phyloP scores from a whole-genome alignment of 139 green algal species.

The Edaphochlamys debaryana region DNA sequence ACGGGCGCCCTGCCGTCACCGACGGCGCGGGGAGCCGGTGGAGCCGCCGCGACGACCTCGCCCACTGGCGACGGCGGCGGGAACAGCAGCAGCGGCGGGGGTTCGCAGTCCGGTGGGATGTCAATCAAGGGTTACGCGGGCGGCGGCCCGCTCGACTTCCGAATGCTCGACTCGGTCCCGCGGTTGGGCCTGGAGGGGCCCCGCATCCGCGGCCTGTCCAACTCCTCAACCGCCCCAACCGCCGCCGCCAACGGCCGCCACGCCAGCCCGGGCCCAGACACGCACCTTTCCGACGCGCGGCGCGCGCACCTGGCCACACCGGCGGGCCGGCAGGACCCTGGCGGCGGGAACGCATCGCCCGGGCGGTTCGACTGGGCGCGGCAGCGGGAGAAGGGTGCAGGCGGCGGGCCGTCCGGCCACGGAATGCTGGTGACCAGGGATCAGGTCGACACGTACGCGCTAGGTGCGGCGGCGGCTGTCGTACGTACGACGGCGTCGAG shows the following conservation, averaged over 20 bases:
- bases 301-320: not conserved
- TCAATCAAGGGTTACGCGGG: not conserved
- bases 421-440: constrained; percentile 13
- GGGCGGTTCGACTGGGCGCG: not conserved
- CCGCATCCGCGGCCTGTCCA: not conserved
- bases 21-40: too few relatives aligned
- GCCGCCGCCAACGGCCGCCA: not conserved
- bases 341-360: not conserved
- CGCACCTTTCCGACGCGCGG: not conserved
- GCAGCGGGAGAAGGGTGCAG: not conserved
- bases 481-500: not conserved
- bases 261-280: not conserved
- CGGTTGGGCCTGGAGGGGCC: not conserved
- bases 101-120: not conserved
- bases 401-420: too few relatives aligned
- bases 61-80: too few relatives aligned
- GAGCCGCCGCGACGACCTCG: not conserved
- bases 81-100: not conserved
- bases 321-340: not conserved
- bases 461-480: not conserved
- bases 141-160: not conserved
- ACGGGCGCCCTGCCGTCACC: not conserved
- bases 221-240: not conserved
- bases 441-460: not conserved
- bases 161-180: not conserved